Evolutionary conservation across 169 alveolate species (phyloP).

Genomic region (Plasmodium knowlesi): DNA sequence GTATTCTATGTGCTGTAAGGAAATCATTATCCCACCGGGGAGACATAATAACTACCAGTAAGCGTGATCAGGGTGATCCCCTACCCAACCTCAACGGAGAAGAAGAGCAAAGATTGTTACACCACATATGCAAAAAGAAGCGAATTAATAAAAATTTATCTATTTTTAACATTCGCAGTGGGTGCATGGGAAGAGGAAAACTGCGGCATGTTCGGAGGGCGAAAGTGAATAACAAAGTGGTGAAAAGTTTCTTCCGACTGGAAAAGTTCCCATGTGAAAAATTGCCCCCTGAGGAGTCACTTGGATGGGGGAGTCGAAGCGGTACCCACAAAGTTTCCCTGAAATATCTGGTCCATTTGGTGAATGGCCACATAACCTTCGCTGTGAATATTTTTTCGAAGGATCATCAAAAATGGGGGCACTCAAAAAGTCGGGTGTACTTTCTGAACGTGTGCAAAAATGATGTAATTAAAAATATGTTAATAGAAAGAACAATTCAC

Average conservation of each 20-base stretch:
- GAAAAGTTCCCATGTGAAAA: background rate
- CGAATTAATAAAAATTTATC: constrained; percentile 33
- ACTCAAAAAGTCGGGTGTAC: constrained; percentile 7
- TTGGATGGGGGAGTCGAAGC: background rate
- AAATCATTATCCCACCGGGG: background rate
- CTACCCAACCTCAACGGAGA: background rate
- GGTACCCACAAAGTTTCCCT: constrained; percentile 14
- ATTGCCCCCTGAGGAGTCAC: constrained; percentile 1
- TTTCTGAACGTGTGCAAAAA: constrained; percentile 43
- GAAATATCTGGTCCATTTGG: constrained; percentile 46
- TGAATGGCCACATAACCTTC: constrained; percentile 57
- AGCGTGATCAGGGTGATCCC: background rate
- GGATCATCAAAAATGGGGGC: constrained; percentile 9
- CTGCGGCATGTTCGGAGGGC: background rate
- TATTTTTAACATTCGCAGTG: constrained; percentile 17
- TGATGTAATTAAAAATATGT: constrained; percentile 27
- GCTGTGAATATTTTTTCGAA: constrained; percentile 34
- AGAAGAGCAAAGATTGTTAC: background rate
- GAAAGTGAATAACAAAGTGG: constrained; percentile 18
- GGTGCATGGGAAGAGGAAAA: background rate
- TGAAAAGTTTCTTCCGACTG: constrained; percentile 1
- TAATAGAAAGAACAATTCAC: constrained; percentile 35
- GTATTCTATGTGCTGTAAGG: background rate
- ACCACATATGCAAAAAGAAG: background rate
- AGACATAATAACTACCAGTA: background rate